Evolutionary conservation across 129 eudicot genomes (phyloP).

Genomic region (Flaveria bidentis): DNA sequence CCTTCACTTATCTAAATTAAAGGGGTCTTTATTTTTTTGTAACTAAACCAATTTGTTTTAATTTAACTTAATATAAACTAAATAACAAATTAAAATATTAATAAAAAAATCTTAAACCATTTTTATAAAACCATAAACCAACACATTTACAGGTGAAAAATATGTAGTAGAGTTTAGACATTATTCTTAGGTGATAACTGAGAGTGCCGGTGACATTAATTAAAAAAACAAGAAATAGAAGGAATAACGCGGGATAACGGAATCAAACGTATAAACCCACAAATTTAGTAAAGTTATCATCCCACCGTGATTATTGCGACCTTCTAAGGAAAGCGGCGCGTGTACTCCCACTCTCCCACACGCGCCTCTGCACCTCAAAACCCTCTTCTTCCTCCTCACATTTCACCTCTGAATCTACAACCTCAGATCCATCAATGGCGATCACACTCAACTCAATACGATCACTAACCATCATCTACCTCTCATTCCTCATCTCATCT

Average conservation of each 20-base stretch:
- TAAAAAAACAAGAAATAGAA: neutral
- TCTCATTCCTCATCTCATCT: constrained; percentile 30
- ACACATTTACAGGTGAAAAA: too few relatives aligned
- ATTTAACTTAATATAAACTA: too few relatives aligned
- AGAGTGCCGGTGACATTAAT: neutral
- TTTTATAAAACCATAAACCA: too few relatives aligned
- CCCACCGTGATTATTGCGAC: constrained; percentile 26
- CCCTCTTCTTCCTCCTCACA: neutral
- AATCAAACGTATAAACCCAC: neutral
- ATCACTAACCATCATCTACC: neutral
- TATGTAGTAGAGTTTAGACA: too few relatives aligned
- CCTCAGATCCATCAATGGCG: constrained; percentile 36
- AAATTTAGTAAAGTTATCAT: neutral
- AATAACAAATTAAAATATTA: too few relatives aligned
- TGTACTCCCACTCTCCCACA: neutral
- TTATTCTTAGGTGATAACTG: too few relatives aligned
- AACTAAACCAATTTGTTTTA: too few relatives aligned
- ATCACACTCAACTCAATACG: neutral
- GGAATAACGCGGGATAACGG: neutral
- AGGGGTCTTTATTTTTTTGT: too few relatives aligned
- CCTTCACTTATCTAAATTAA: too few relatives aligned
- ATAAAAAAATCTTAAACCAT: too few relatives aligned
- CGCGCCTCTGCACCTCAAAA: constrained; percentile 29
- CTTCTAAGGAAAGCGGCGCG: constrained; percentile 27
- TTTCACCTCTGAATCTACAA: neutral